These are phyloP conservation scores for Porphyrellus cyaneotinctus DNA, from an alignment of 768 basidiomycete species.

Conservation along the genomic window DNA sequence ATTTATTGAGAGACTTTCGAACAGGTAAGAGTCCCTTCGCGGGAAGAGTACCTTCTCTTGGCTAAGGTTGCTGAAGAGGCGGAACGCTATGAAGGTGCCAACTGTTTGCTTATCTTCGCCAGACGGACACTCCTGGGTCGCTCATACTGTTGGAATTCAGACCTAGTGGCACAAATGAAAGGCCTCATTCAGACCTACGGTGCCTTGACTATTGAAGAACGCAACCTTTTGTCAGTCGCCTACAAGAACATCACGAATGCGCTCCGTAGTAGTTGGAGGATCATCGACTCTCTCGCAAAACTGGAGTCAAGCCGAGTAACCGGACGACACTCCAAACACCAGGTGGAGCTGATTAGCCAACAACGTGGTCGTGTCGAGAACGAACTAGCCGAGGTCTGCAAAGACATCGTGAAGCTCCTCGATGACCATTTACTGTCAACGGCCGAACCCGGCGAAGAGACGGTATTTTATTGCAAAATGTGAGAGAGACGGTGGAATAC, in stretches of 20 bases:
- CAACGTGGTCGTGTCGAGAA: slow-evolving; percentile 74
- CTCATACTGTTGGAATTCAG: slow-evolving; percentile 36
- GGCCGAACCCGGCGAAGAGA: slow-evolving; percentile 74
- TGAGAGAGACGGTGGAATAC: slow-evolving; percentile 32
- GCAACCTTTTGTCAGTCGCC: slow-evolving; percentile 83
- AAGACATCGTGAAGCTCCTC: slow-evolving; percentile 71
- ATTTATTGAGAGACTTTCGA: slow-evolving; percentile 2
- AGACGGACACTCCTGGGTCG: neutral
- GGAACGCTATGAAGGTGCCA: slow-evolving; percentile 80
- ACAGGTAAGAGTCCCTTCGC: slow-evolving; percentile 32
- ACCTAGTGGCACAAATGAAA: slow-evolving; percentile 79
- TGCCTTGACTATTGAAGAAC: slow-evolving; percentile 77
- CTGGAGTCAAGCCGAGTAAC: slow-evolving; percentile 39
- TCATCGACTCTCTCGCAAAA: slow-evolving; percentile 72
- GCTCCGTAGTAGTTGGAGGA: slow-evolving; percentile 81
- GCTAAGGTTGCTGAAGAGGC: slow-evolving; percentile 87
- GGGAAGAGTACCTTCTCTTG: slow-evolving; percentile 49
- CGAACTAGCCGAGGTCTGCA: slow-evolving; percentile 73
- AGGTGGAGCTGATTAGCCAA: slow-evolving; percentile 62
- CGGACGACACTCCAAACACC: slow-evolving; percentile 32
- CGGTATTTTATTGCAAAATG: slow-evolving; percentile 91
- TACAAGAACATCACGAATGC: slow-evolving; percentile 89
- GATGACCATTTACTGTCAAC: slow-evolving; percentile 54
- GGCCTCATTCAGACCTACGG: slow-evolving; percentile 62
- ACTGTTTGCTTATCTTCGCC: neutral